Conservation (phyloP, 208 protist genomes). For the Borovskyia barvae region DNA sequence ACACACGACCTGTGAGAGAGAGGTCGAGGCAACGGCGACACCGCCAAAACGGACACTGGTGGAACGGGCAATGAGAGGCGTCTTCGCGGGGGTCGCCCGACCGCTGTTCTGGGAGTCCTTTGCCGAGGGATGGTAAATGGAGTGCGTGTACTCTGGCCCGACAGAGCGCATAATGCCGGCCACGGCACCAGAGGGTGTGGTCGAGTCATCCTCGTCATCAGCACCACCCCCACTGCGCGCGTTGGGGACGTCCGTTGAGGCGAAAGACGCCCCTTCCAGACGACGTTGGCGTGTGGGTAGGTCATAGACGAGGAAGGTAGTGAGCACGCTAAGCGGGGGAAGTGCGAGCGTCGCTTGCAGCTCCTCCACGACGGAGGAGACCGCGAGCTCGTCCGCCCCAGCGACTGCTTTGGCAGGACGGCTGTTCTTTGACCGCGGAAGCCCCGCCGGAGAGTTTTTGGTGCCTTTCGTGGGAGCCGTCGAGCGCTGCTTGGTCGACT, state of each 20-base stretch:
- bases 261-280: slow-evolving; percentile 34
- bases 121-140: slow-evolving; percentile 11
- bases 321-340: slow-evolving; percentile 65
- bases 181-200: background rate
- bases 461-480: slow-evolving; percentile 4
- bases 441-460: slow-evolving; percentile 1
- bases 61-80: background rate
- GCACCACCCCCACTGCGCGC: slow-evolving; percentile 1
- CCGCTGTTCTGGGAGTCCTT: slow-evolving; percentile 5
- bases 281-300: slow-evolving; percentile 54
- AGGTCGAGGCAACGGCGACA: background rate
- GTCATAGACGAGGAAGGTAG: slow-evolving; percentile 70
- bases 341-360: slow-evolving; percentile 30
- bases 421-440: slow-evolving; percentile 12
- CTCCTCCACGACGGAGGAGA: slow-evolving; percentile 6
- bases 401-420: slow-evolving; percentile 4
- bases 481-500: slow-evolving; percentile 14
- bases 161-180: background rate
- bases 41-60: slow-evolving; percentile 1
- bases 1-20: background rate
- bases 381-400: slow-evolving; percentile 12
- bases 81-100: background rate
- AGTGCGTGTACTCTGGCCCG: slow-evolving; percentile 5
- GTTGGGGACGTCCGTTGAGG: background rate
- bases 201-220: slow-evolving; percentile 8